These are phyloP conservation scores for Penicillium tannophilum DNA, from an alignment of 495 filamentous ascomycete species.

Conservation along the genomic window DNA sequence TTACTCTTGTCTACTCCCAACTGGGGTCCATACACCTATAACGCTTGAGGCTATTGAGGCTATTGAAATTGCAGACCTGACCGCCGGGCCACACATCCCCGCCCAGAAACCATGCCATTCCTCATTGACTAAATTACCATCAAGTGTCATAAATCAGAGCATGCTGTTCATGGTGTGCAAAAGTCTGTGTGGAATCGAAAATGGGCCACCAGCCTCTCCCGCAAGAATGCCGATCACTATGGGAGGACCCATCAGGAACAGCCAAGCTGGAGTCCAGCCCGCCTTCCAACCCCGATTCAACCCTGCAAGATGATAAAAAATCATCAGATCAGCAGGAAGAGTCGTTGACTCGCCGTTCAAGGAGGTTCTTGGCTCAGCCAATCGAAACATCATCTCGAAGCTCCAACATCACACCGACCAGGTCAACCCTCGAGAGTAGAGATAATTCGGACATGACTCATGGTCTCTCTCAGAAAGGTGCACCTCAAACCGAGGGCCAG, in stretches of 20 bases:
- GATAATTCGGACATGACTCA: not conserved
- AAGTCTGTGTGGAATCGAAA: constrained; percentile 2
- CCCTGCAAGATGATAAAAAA: not conserved
- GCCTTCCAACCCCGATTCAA: not conserved
- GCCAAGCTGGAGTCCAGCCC: not conserved
- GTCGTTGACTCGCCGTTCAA: constrained; percentile 4
- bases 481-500: constrained; percentile 12
- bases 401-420: constrained; percentile 47
- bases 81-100: not conserved
- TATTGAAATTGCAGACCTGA: not conserved
- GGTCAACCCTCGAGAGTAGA: not conserved
- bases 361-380: constrained; percentile 59
- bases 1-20: not conserved
- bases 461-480: constrained; percentile 11
- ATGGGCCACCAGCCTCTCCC: constrained; percentile 10
- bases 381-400: constrained; percentile 67
- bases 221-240: constrained; percentile 2
- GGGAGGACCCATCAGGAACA: not conserved
- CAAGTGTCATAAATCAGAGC: not conserved
- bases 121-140: not conserved
- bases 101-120: constrained; percentile 1
- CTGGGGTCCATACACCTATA: not conserved
- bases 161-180: not conserved
- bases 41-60: not conserved
- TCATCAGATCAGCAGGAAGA: constrained; percentile 1